Conservation (phyloP, 192 early-diverging fungal species). For the Rhizoclosmatium sp. region DNA sequence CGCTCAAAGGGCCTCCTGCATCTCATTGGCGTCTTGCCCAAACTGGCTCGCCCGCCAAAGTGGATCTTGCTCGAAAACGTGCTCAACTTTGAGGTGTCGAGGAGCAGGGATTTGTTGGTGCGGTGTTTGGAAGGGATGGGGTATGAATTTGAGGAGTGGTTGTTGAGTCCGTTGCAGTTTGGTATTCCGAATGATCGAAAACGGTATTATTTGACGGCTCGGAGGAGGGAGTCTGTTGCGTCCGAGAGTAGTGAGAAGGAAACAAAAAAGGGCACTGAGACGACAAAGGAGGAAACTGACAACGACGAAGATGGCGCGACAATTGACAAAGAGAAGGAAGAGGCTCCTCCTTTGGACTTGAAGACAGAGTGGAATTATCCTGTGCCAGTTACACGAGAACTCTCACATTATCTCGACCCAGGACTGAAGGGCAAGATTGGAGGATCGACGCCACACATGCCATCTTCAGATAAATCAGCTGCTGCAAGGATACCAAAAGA, state of each 20-base stretch:
- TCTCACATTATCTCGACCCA: conserved; percentile 1
- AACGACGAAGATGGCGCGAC: neutral
- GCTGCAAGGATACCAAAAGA: conserved; percentile 26
- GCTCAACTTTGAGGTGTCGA: conserved; percentile 58
- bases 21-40: conserved; percentile 51
- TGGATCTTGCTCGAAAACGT: conserved; percentile 68
- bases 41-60: conserved; percentile 43
- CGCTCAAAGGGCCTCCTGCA: conserved; percentile 53
- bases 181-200: conserved; percentile 63
- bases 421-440: conserved; percentile 5
- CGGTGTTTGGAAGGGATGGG: conserved; percentile 46
- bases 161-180: conserved; percentile 57
- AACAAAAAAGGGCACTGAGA: too few relatives aligned
- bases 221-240: neutral
- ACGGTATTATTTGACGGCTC: conserved; percentile 60
- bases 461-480: neutral
- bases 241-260: too few relatives aligned
- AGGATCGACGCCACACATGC: conserved; percentile 32
- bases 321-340: neutral
- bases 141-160: conserved; percentile 53
- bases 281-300: neutral
- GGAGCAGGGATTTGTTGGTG: conserved; percentile 45
- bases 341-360: neutral
- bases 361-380: conserved; percentile 7
- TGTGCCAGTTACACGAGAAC: neutral